Evolutionary conservation across 371 early-diverging fungal genomes (phyloP).

Genomic region (Mortierella sp.): DNA sequence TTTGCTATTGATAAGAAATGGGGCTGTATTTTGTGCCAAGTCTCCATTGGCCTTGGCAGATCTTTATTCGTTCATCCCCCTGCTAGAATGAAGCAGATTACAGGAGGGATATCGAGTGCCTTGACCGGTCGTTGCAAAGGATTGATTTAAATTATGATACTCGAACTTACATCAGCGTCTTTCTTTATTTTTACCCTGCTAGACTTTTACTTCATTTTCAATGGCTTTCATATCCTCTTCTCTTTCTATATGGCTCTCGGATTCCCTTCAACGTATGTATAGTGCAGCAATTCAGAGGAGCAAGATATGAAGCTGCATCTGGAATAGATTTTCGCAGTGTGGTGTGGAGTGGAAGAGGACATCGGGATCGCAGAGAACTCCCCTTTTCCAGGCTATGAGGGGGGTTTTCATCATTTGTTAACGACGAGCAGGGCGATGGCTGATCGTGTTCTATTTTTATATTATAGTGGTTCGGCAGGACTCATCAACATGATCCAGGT

Average conservation of each 20-base stretch:
- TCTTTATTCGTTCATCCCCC: too few species aligned
- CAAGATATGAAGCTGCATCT: not conserved
- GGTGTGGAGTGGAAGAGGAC: too few species aligned
- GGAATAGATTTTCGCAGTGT: too few species aligned
- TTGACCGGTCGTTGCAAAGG: not conserved
- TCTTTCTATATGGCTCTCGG: constrained; percentile 88
- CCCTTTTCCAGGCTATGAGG: too few species aligned
- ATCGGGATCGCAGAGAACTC: too few species aligned
- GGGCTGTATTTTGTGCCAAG: not conserved
- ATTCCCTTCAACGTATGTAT: constrained; percentile 76
- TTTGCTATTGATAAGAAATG: not conserved
- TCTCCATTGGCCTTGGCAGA: not conserved
- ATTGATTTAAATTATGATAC: too few species aligned
- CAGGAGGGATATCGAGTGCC: not conserved
- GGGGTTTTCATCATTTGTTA: too few species aligned
- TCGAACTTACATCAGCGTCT: too few species aligned
- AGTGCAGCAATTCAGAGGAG: not conserved
- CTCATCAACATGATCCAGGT: constrained; percentile 81
- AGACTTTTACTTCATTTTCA: constrained; percentile 87
- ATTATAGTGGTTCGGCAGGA: constrained; percentile 81
- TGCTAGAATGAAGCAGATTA: not conserved
- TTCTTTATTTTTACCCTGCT: constrained; percentile 10
- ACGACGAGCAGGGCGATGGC: too few species aligned
- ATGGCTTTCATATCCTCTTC: constrained; percentile 86
- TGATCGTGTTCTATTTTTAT: too few species aligned